These are phyloP conservation scores for Globisporangium iwayamae DNA, from an alignment of 352 stramenopile species.

Conservation along the genomic window DNA sequence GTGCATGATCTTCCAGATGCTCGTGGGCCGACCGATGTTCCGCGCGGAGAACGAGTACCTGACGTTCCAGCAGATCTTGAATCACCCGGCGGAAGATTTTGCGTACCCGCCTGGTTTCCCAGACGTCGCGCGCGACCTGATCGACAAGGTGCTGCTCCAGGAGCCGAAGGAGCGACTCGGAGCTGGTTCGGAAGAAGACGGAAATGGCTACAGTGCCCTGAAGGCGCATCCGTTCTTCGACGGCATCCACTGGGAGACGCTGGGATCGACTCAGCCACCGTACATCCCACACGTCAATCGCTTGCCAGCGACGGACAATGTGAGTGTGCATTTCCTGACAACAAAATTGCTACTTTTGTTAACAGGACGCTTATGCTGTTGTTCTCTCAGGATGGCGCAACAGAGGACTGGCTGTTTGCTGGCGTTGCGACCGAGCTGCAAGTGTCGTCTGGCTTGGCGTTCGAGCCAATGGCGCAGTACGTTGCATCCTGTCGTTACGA, in stretches of 20 bases:
- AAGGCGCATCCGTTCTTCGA: slow-evolving; percentile 85
- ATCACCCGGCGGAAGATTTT: slow-evolving; percentile 80
- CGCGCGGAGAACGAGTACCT: slow-evolving; percentile 89
- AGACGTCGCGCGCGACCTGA: slow-evolving; percentile 60
- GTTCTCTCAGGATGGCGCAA: slow-evolving; percentile 64
- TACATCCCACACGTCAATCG: slow-evolving; percentile 59
- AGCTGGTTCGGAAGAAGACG: slow-evolving; percentile 63
- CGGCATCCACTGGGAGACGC: slow-evolving; percentile 65
- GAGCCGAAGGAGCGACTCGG: slow-evolving; percentile 71
- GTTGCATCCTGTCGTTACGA: slow-evolving; percentile 10
- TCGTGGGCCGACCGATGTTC: slow-evolving; percentile 82
- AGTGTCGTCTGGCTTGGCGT: slow-evolving; percentile 75
- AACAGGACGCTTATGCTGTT: too few relatives aligned
- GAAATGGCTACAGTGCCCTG: slow-evolving; percentile 67
- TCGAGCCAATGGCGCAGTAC: slow-evolving; percentile 65
- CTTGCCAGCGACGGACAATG: slow-evolving; percentile 70
- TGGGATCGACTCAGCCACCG: slow-evolving; percentile 44
- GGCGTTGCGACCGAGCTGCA: slow-evolving; percentile 84
- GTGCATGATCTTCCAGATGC: slow-evolving; percentile 90
- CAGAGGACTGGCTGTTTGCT: slow-evolving; percentile 86
- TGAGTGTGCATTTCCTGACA: slow-evolving; percentile 17
- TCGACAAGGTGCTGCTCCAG: slow-evolving; percentile 76
- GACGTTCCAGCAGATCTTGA: slow-evolving; percentile 89
- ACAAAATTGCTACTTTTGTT: too few relatives aligned
- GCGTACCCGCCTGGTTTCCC: slow-evolving; percentile 59